Base-by-base conservation (phyloP, 208 protist genomes). In the Trypanosoma cruzi region DNA sequence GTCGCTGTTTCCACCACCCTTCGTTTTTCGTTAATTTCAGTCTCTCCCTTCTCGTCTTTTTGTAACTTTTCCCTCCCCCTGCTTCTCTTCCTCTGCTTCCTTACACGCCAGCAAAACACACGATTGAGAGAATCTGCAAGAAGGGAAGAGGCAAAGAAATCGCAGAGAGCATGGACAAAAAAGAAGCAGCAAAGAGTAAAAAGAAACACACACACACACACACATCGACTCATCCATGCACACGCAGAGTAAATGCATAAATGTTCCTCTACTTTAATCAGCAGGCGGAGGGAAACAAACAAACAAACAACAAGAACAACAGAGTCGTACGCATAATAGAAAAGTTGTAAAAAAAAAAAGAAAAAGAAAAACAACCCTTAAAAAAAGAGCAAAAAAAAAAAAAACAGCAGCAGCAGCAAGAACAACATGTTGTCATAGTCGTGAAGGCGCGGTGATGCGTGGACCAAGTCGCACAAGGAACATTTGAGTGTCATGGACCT, bases 351-450 rank as follows among this genome's bases (percentile, higher is more conserved):
- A n/a, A n/a, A n/a, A n/a, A n/a, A n/a, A n/a, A n/a, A n/a, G 72
- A 72, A 67, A 4, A 55, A 57, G 42, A 58, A 63, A 2, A 40
- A 63, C 56, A 24, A 58, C 56, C 36, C 32, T 56, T 20, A 61
- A 66, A 4, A 46, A 18, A 59, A 57, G 34, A 67, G 29, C 16
- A 10, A 60, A 63, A 52, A n/a, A n/a, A 73, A 54, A 44, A 49
- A 64, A 61, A 68, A 56, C 37, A 65, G 69, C 69, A 46, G 22
- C 52, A 75, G 54, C 34, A n/a, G 57, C 8, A 55, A 55, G 2
- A 69, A 73, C 5, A 50, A 4, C 37, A 2, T n/a, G 18, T 34
- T 40, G 7, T 67, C 6, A 67, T 46, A 58, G 44, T 32, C 26
- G 50, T 67, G 62, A 67, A 46, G 14, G 31, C 16, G 62, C 62